phyloP scores from a whole-genome alignment of 805 yeast species.

The Metschnikowia kunwiensis region DNA sequence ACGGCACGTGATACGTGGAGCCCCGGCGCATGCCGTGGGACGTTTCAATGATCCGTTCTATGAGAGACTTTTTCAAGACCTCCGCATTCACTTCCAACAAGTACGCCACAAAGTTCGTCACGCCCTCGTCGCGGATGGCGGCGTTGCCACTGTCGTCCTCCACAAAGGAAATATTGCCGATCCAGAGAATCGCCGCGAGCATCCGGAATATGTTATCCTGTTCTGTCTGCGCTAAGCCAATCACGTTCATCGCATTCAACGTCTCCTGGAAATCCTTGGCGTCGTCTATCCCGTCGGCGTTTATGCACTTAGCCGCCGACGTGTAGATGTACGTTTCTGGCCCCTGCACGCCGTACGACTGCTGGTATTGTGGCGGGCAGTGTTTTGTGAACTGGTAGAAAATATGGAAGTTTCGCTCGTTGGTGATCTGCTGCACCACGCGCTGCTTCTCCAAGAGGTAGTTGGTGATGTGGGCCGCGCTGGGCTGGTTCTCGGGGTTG shows the following conservation, averaged over 20 bases:
- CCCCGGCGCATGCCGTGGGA: slow-evolving; percentile 87
- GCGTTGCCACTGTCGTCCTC: slow-evolving; percentile 90
- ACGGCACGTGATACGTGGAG: slow-evolving; percentile 89
- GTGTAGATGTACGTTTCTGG: slow-evolving; percentile 94
- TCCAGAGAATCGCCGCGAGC: slow-evolving; percentile 85
- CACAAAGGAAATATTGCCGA: slow-evolving; percentile 83
- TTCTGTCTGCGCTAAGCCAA: slow-evolving; percentile 78
- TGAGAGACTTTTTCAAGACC: slow-evolving; percentile 61
- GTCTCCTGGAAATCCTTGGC: slow-evolving; percentile 75
- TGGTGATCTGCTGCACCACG: slow-evolving; percentile 89
- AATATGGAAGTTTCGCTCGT: slow-evolving; percentile 95
- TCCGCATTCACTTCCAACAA: slow-evolving; percentile 75
- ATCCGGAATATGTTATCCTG: slow-evolving; percentile 88
- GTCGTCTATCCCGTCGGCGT: slow-evolving; percentile 88
- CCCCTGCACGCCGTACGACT: slow-evolving; percentile 81
- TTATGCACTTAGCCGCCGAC: slow-evolving; percentile 76
- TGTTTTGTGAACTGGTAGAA: slow-evolving; percentile 94
- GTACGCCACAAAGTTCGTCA: slow-evolving; percentile 93
- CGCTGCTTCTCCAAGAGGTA: slow-evolving; percentile 92
- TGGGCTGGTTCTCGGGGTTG: slow-evolving; percentile 72
- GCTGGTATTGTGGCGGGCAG: slow-evolving; percentile 81
- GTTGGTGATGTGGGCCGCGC: slow-evolving; percentile 93
- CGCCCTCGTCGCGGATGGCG: slow-evolving; percentile 75
- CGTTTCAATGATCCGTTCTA: slow-evolving; percentile 85
- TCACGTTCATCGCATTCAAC: slow-evolving; percentile 77